phyloP scores from a whole-genome alignment of 441 rosid genomes.

The Gossypium laxum region DNA sequence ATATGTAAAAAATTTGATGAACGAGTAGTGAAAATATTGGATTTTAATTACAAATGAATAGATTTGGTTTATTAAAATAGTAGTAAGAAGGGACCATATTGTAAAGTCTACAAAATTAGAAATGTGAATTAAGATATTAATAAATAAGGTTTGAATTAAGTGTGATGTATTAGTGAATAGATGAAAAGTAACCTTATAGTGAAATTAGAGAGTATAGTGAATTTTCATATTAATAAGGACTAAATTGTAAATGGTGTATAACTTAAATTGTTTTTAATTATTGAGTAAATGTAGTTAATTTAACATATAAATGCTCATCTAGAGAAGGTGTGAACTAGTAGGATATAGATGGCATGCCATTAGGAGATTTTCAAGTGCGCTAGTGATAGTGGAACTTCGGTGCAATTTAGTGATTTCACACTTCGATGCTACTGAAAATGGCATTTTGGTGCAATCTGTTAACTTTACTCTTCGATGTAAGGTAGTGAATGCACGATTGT shows the following conservation, averaged over 20 bases:
- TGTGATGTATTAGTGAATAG: background rate
- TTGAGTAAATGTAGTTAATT: background rate
- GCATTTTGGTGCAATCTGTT: background rate
- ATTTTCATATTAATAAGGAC: background rate
- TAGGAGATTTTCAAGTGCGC: background rate
- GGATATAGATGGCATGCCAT: background rate
- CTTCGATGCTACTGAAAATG: background rate
- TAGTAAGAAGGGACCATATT: background rate
- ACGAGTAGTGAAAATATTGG: background rate
- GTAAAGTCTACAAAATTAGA: background rate
- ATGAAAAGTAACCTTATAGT: background rate
- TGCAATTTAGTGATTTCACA: background rate
- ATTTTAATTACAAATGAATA: too few relatives aligned
- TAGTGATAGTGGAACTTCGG: background rate
- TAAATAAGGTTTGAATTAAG: background rate
- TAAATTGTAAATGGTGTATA: background rate
- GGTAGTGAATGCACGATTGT: background rate
- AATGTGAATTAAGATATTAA: too few relatives aligned
- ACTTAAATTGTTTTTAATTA: background rate
- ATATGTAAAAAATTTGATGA: background rate
- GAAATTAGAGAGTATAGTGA: background rate
- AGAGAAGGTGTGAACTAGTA: background rate
- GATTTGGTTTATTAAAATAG: background rate
- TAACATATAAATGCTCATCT: background rate
- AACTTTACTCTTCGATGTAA: background rate